Evolutionary conservation across 129 eudicot genomes (phyloP).

Genomic region (Flaveria brownii): DNA sequence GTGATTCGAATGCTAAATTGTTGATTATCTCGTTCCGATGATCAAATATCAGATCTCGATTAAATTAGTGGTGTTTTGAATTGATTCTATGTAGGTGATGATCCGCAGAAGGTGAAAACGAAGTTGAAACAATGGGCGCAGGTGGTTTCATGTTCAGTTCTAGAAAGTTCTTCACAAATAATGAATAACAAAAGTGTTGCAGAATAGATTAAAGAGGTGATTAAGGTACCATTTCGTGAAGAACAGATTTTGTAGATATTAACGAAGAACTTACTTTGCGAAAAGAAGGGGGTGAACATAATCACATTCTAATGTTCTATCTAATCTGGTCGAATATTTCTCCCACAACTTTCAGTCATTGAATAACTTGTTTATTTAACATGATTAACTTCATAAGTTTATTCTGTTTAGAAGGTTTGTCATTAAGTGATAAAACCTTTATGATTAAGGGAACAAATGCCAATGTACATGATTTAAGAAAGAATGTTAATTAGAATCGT

Average conservation of each 20-base stretch:
- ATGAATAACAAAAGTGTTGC: slow-evolving; percentile 22
- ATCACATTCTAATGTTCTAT: slow-evolving; percentile 23
- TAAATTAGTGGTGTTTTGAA: background rate
- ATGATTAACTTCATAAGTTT: background rate
- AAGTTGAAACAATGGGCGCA: slow-evolving; percentile 64
- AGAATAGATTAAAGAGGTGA: background rate
- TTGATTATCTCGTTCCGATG: background rate
- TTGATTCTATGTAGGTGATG: slow-evolving; percentile 41
- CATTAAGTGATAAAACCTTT: no score
- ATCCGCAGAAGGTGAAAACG: slow-evolving; percentile 47
- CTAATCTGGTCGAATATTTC: slow-evolving; percentile 25
- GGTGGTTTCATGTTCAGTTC: slow-evolving; percentile 53
- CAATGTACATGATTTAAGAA: no score
- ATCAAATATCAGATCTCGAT: background rate
- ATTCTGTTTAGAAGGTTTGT: background rate
- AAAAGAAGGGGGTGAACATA: slow-evolving; percentile 23
- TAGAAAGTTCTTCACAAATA: slow-evolving; percentile 34
- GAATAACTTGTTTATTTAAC: slow-evolving; percentile 7
- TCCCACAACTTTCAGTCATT: slow-evolving; percentile 17
- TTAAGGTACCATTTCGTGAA: background rate
- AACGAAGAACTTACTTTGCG: no score
- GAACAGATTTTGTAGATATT: slow-evolving; percentile 21
- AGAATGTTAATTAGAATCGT: no score
- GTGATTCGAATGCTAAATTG: background rate
- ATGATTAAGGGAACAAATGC: no score